Conservation (phyloP, 306 rosid genomes). For the Rosa multiflora region DNA sequence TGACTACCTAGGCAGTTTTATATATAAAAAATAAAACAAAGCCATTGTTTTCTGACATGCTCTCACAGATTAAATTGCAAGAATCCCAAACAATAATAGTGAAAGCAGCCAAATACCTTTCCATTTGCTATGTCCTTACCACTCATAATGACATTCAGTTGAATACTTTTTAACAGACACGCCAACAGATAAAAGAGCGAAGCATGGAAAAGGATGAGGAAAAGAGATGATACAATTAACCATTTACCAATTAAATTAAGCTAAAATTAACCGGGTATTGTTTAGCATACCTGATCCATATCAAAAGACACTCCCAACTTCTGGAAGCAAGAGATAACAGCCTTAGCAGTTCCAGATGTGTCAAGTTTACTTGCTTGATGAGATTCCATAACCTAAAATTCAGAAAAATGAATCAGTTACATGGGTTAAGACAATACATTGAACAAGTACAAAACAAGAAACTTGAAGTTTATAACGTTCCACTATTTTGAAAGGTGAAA, state of each 20-base stretch:
- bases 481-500: neutral
- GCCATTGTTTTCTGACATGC: neutral
- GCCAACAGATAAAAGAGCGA: neutral
- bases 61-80: neutral
- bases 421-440: slow-evolving; percentile 22
- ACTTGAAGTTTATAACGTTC: neutral
- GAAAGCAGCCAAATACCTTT: neutral
- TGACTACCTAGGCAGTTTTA: neutral
- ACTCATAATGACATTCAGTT: neutral
- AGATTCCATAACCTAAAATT: slow-evolving; percentile 84
- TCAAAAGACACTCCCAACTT: slow-evolving; percentile 74
- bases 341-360: slow-evolving; percentile 93
- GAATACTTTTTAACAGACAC: neutral
- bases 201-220: neutral
- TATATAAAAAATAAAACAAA: neutral
- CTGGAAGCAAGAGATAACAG: slow-evolving; percentile 86
- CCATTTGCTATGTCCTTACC: neutral
- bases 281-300: slow-evolving; percentile 63
- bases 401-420: slow-evolving; percentile 29
- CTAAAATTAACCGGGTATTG: slow-evolving; percentile 10
- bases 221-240: neutral
- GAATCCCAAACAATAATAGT: neutral
- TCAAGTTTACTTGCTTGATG: slow-evolving; percentile 92
- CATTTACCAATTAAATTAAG: neutral
- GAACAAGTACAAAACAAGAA: slow-evolving; percentile 4